Evolutionary conservation across 2,329 filamentous ascomycete species (phyloP).

Genomic region (Botrytis tulipae): DNA sequence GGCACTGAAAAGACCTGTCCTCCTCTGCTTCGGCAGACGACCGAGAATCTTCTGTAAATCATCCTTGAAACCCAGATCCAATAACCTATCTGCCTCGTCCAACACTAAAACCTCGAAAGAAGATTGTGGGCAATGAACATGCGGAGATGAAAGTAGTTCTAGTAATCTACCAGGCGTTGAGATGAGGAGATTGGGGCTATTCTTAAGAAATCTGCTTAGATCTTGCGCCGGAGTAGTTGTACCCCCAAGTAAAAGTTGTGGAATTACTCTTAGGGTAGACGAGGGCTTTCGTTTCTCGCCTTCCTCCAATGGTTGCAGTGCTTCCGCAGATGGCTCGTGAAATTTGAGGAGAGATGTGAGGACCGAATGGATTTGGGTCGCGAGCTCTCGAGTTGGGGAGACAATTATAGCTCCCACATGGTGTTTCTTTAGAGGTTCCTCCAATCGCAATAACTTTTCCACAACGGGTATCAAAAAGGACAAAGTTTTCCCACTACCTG

Average conservation of each 20-base stretch:
- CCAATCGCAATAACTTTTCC: constrained; percentile 74
- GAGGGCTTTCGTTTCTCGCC: constrained; percentile 52
- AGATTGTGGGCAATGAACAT: constrained; percentile 83
- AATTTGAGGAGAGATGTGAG: constrained; percentile 76
- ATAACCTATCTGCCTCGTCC: constrained; percentile 88
- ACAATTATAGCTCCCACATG: constrained; percentile 90
- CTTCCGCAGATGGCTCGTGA: constrained; percentile 73
- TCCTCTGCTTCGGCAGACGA: constrained; percentile 83
- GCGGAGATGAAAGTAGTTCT: constrained; percentile 79
- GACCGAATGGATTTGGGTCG: constrained; percentile 84
- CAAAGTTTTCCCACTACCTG: constrained; percentile 86
- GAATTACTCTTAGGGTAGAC: constrained; percentile 61
- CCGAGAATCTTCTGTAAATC: constrained; percentile 83
- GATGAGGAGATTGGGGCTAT: constrained; percentile 84
- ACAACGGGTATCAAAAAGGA: constrained; percentile 82
- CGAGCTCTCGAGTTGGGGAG: constrained; percentile 89
- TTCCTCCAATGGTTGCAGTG: constrained; percentile 53
- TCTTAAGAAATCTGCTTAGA: constrained; percentile 76
- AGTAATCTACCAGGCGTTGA: constrained; percentile 87
- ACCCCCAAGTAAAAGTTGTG: constrained; percentile 86
- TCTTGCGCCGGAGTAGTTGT: constrained; percentile 80
- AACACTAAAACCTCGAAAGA: constrained; percentile 90
- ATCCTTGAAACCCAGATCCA: constrained; percentile 92
- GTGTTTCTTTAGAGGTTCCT: constrained; percentile 82
- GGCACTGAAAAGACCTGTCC: constrained; percentile 92